phyloP scores from a whole-genome alignment of 495 filamentous ascomycete genomes.

The Penicillium mononematosum region DNA sequence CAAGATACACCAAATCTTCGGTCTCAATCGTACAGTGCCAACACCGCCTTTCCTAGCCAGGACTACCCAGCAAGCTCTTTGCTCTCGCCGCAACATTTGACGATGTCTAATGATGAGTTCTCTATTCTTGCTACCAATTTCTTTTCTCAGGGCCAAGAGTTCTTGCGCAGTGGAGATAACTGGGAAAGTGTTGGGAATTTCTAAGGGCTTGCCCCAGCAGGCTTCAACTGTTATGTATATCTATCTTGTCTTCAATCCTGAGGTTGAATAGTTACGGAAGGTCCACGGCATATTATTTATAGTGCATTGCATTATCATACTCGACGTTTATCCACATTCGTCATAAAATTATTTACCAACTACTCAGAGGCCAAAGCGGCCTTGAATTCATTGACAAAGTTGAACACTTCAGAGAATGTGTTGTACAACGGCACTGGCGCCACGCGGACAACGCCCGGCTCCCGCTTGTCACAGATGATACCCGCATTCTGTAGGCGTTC shows the following conservation, averaged over 20 bases:
- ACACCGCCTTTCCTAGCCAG: slow-evolving; percentile 16
- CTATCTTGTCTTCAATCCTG: background rate
- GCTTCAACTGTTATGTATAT: background rate
- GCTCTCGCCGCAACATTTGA: slow-evolving; percentile 29
- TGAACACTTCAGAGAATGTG: slow-evolving; percentile 72
- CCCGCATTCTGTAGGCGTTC: slow-evolving; percentile 62
- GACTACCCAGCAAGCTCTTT: slow-evolving; percentile 26
- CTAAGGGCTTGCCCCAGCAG: slow-evolving; percentile 10
- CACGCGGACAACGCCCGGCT: slow-evolving; percentile 90
- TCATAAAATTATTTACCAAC: background rate
- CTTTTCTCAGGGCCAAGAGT: slow-evolving; percentile 48
- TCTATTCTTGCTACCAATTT: slow-evolving; percentile 51
- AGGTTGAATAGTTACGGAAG: background rate
- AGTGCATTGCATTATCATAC: slow-evolving; percentile 3
- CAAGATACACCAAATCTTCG: slow-evolving; percentile 19
- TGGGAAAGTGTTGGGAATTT: slow-evolving; percentile 44
- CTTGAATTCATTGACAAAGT: slow-evolving; percentile 61
- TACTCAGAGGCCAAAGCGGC: slow-evolving; percentile 26
- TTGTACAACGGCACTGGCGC: slow-evolving; percentile 93
- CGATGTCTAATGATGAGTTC: slow-evolving; percentile 45
- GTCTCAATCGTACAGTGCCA: slow-evolving; percentile 17
- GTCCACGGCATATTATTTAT: background rate
- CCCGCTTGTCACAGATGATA: slow-evolving; percentile 84
- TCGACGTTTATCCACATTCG: background rate
- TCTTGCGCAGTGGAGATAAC: slow-evolving; percentile 39